Conservation (phyloP, 2,329 filamentous ascomycete genomes). For the Penicillium sp. region DNA sequence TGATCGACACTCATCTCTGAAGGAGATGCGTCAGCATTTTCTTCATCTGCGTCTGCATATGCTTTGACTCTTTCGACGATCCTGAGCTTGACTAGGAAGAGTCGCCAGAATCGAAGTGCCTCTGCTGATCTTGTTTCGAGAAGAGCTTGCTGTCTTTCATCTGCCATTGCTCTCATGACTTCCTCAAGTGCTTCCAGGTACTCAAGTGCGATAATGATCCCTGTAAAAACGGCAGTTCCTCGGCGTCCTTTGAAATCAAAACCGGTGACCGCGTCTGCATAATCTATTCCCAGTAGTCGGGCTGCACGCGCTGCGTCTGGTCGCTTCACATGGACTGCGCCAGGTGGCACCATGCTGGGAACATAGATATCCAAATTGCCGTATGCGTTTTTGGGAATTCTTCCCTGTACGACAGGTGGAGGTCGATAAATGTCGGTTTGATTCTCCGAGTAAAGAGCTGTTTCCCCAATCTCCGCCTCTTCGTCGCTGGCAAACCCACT, state of each 20-base stretch:
- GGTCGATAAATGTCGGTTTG: conserved; percentile 68
- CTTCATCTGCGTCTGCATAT: conserved; percentile 40
- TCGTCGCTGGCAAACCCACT: conserved; percentile 30
- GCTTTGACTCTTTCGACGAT: conserved; percentile 68
- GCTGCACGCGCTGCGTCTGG: conserved; percentile 64
- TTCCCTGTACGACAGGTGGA: conserved; percentile 67
- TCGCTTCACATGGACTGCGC: conserved; percentile 53
- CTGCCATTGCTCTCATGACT: conserved; percentile 61
- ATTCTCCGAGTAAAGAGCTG: conserved; percentile 51
- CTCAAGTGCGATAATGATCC: conserved; percentile 68
- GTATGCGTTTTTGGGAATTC: conserved; percentile 58
- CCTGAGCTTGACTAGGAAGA: conserved; percentile 56
- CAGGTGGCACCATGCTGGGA: conserved; percentile 57
- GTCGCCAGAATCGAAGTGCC: conserved; percentile 53
- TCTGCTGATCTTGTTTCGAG: conserved; percentile 49
- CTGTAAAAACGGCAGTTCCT: conserved; percentile 75
- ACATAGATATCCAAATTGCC: conserved; percentile 61
- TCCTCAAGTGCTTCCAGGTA: conserved; percentile 65
- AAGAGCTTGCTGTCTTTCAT: conserved; percentile 59
- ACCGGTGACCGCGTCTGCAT: conserved; percentile 80
- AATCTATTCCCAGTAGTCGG: conserved; percentile 70
- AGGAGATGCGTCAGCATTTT: conserved; percentile 34
- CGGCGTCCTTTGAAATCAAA: conserved; percentile 82
- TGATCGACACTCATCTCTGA: conserved; percentile 31
- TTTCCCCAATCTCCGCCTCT: conserved; percentile 51